Percentiles rank a stretch among this genome's conserved stretches.
Evolutionary conservation across 2,329 filamentous ascomycete genomes (phyloP).

Genomic region (Arthroderma sp.): DNA sequence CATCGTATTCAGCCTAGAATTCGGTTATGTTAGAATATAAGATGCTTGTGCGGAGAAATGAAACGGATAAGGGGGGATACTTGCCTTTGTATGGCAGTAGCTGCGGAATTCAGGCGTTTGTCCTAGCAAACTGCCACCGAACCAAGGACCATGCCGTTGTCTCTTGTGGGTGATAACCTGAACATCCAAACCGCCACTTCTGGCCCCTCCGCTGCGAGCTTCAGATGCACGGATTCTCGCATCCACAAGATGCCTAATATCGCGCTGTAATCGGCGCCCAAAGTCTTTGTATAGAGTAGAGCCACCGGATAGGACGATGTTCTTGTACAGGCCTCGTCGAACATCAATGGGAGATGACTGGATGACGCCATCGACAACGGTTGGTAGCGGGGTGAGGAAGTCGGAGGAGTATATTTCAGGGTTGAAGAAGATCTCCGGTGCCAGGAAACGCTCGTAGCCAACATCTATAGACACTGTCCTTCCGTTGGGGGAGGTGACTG

Average conservation of each 20-base stretch:
- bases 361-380: constrained; percentile 90
- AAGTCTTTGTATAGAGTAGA: constrained; percentile 99
- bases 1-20: constrained; percentile 58
- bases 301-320: constrained; percentile 94
- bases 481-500: constrained; percentile 74
- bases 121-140: constrained; percentile 87
- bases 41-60: background rate
- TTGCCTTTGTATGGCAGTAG: constrained; percentile 88
- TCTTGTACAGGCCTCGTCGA: constrained; percentile 94
- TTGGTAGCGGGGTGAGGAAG: constrained; percentile 88
- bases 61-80: background rate
- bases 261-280: constrained; percentile 84
- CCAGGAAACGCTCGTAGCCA: constrained; percentile 94
- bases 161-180: constrained; percentile 96
- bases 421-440: constrained; percentile 99
- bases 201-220: constrained; percentile 77
- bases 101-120: constrained; percentile 97
- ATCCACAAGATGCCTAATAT: constrained; percentile 93
- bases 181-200: constrained; percentile 87
- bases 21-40: constrained; percentile 5
- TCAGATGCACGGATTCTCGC: constrained; percentile 86
- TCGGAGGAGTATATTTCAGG: constrained; percentile 99
- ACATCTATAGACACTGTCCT: constrained; percentile 78
- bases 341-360: constrained; percentile 97
- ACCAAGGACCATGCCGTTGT: constrained; percentile 96